Percentiles rank a stretch among this genome's conserved stretches.
These are phyloP conservation scores for Plasmodium coatneyi DNA, from an alignment of 169 alveolate genomes.

Conservation along the genomic window DNA sequence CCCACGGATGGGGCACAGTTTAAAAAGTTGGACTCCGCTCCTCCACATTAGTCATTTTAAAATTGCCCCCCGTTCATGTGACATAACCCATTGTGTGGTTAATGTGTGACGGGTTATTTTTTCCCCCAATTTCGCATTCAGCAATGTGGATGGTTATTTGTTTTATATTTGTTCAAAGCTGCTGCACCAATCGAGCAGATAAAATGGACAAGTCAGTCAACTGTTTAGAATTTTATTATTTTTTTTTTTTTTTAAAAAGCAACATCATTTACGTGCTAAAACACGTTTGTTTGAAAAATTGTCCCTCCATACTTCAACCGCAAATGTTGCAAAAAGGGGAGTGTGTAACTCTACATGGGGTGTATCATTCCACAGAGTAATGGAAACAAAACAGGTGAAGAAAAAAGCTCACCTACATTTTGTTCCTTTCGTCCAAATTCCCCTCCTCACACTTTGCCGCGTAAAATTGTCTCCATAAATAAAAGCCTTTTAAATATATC, in stretches of 20 bases:
- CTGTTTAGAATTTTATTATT: not conserved
- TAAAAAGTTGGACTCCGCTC: not conserved
- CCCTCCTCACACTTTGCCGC: not conserved
- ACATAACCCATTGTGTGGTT: not conserved
- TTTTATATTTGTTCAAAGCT: not conserved
- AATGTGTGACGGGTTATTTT: not conserved
- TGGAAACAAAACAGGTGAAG: not conserved
- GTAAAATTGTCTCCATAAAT: not conserved
- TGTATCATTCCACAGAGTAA: not conserved
- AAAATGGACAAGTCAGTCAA: not conserved
- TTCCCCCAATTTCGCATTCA: not conserved
- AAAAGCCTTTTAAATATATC: not conserved
- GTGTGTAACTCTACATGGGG: not conserved
- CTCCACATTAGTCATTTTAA: not conserved
- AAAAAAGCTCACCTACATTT: not conserved
- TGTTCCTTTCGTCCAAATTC: not conserved
- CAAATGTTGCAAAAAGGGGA: not conserved
- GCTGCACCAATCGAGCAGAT: not conserved
- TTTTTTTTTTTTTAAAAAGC: not conserved
- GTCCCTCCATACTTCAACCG: not conserved
- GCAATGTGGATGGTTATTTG: not conserved
- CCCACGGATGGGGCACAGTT: no score
- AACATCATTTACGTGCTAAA: not conserved
- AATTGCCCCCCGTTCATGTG: not conserved
- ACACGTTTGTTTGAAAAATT: not conserved